Base-by-base conservation (phyloP, 805 yeast genomes). In the Starmerella bacillaris region DNA sequence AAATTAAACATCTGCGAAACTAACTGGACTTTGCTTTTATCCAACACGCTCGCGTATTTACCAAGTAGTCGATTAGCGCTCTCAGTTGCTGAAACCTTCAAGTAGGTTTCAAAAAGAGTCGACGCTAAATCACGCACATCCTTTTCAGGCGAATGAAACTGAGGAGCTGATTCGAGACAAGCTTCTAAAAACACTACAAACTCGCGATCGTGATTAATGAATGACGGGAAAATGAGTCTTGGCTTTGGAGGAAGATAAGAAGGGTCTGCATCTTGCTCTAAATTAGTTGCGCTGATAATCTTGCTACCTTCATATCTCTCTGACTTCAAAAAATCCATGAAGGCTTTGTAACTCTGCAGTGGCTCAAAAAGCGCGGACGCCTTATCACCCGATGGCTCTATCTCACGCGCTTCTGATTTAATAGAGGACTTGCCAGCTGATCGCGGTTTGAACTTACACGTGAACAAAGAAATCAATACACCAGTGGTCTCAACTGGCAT, bases 141-240 rank as follows among this genome's bases (percentile, higher is more conserved):
- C 41, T 67, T 69, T 4, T 55, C 55, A 15, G 29, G 29, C 0
- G 89, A 86, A 35, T 78, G 89, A 49, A 74, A 78, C 37, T 65
- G 66, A 37, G 75, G 83, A 50, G 78, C 78, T 9, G 78, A 65
- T 46, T 75, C 79, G 12, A 83, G 57, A 47, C 94, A 82, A 0
- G 96, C 95, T 52, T 89, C 98, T 37, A 89, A 55, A 43, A 89
- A 89, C 5, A 79, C 78, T 18, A 84, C 89, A 63, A 89, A 86
- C 50, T 84, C 89, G 49, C 74, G 69, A 0, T 89, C 83, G 51
- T 78, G 80, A 44, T 74, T 69, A n/a, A 78, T 70, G 53, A 89
- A 89, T 1, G 92, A 72, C 2, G 86, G 74, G 51, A 82, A 89
- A 1, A 86, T 78, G 27, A 86, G 62, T 30, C 83, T 65, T 5